Conservation (phyloP, 2,329 filamentous ascomycete species). For the Fusarium sp. region DNA sequence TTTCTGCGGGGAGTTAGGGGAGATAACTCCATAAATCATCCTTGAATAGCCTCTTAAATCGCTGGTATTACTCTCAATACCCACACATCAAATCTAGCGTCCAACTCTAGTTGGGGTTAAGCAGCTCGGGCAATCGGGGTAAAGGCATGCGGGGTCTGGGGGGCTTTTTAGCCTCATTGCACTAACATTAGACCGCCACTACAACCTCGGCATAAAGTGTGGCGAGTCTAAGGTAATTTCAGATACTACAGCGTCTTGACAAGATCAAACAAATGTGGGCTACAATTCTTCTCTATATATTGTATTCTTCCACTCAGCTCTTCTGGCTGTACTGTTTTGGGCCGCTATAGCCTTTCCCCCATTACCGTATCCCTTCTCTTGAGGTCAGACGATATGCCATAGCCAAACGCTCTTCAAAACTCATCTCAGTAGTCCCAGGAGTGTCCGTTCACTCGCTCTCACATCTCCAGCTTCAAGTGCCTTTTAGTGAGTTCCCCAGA, state of each 20-base stretch:
- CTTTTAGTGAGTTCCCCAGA: background rate
- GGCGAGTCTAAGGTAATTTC: conserved; percentile 3
- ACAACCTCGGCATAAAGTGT: conserved; percentile 36
- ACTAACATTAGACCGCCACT: background rate
- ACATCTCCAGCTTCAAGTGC: background rate
- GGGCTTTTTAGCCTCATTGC: background rate
- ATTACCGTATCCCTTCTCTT: conserved; percentile 1
- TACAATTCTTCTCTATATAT: conserved; percentile 25
- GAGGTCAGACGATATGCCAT: background rate
- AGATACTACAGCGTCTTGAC: background rate
- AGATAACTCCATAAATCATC: conserved; percentile 19
- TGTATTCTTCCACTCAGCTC: conserved; percentile 8
- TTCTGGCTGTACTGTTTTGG: background rate
- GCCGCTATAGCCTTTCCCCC: conserved; percentile 2
- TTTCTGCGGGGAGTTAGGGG: conserved; percentile 33
- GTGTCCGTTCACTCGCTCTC: background rate
- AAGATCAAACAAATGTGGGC: conserved; percentile 20
- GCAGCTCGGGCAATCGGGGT: conserved; percentile 42
- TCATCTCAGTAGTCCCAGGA: background rate
- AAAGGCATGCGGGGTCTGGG: conserved; percentile 39
- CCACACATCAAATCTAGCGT: conserved; percentile 9
- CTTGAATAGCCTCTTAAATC: conserved; percentile 34
- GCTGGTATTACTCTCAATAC: conserved; percentile 34
- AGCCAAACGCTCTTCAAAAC: background rate
- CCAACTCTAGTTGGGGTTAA: conserved; percentile 15